Conservation (phyloP, 192 early-diverging fungal genomes). For the Coemansia sp. region DNA sequence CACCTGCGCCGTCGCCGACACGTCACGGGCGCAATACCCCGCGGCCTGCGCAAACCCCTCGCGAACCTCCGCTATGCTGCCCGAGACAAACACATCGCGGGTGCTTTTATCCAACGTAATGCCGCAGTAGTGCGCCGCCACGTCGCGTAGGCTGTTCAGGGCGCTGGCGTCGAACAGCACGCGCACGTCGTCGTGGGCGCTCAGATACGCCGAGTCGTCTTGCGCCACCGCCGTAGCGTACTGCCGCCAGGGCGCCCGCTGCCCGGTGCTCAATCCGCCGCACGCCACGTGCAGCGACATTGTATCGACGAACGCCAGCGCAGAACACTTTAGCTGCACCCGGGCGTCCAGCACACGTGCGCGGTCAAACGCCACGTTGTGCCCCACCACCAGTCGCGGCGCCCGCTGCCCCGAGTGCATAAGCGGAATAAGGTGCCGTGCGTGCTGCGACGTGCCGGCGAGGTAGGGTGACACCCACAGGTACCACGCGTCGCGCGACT, state of each 20-base stretch:
- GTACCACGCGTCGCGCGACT: constrained; percentile 79
- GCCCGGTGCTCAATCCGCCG: constrained; percentile 86
- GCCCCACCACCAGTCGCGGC: constrained; percentile 73
- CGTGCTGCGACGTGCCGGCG: constrained; percentile 39
- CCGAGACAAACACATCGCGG: constrained; percentile 58
- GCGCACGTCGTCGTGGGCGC: constrained; percentile 45
- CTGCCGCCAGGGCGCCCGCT: constrained; percentile 75
- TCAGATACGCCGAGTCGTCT: constrained; percentile 49
- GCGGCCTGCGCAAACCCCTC: constrained; percentile 65
- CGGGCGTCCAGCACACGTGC: constrained; percentile 89
- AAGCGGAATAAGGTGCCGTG: constrained; percentile 66
- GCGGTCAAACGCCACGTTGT: constrained; percentile 91
- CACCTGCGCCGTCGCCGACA: constrained; percentile 69
- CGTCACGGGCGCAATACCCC: constrained; percentile 88
- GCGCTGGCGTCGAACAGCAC: constrained; percentile 54
- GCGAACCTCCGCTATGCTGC: constrained; percentile 60
- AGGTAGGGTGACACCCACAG: constrained; percentile 88
- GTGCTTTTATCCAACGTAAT: constrained; percentile 64
- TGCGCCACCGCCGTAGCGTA: constrained; percentile 59
- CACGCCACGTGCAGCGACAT: constrained; percentile 90
- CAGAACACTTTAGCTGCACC: constrained; percentile 48
- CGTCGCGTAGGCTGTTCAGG: constrained; percentile 74
- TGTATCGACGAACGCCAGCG: constrained; percentile 79
- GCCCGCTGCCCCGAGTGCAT: constrained; percentile 35
- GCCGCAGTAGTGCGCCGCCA: constrained; percentile 75